phyloP scores from a whole-genome alignment of 2,329 filamentous ascomycete species.

The Diaporthe citri region DNA sequence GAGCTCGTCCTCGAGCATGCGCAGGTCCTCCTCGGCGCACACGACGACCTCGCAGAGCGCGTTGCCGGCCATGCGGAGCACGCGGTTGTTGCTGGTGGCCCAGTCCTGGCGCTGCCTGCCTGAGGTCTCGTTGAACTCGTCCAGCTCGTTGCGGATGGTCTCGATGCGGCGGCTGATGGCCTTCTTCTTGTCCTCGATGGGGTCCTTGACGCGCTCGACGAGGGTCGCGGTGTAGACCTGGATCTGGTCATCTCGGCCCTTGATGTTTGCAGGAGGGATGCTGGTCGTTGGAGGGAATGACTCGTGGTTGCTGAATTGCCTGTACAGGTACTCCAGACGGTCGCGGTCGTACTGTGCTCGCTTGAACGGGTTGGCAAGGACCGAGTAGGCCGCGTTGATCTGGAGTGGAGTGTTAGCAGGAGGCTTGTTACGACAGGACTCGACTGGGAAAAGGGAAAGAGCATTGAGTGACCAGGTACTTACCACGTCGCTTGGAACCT shows the following conservation, averaged over 20 bases:
- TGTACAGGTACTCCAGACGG: slow-evolving; percentile 37
- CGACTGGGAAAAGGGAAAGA: not conserved
- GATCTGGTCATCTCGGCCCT: slow-evolving; percentile 35
- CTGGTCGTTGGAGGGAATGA: slow-evolving; percentile 7
- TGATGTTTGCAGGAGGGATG: not conserved
- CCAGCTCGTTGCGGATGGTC: slow-evolving; percentile 29
- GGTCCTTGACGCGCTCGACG: slow-evolving; percentile 30
- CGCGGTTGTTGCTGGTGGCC: slow-evolving; percentile 34
- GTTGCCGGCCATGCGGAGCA: slow-evolving; percentile 37
- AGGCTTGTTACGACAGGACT: not conserved
- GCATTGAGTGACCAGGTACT: not conserved
- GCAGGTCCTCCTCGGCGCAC: slow-evolving; percentile 32
- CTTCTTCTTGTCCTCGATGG: slow-evolving; percentile 33
- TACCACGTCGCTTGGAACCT: slow-evolving; percentile 27
- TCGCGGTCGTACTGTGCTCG: slow-evolving; percentile 40
- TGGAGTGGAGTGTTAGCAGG: not conserved
- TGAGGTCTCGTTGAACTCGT: slow-evolving; percentile 34
- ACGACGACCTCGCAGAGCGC: slow-evolving; percentile 36
- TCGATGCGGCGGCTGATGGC: slow-evolving; percentile 19
- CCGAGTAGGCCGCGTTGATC: slow-evolving; percentile 33
- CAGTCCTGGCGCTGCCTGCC: slow-evolving; percentile 34
- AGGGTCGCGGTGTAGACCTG: slow-evolving; percentile 33
- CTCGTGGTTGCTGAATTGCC: slow-evolving; percentile 22
- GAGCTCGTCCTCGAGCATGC: slow-evolving; percentile 39
- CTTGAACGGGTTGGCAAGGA: slow-evolving; percentile 35